Base-by-base conservation (phyloP, 2,329 filamentous ascomycete species). In the Xylariaceae sp. region DNA sequence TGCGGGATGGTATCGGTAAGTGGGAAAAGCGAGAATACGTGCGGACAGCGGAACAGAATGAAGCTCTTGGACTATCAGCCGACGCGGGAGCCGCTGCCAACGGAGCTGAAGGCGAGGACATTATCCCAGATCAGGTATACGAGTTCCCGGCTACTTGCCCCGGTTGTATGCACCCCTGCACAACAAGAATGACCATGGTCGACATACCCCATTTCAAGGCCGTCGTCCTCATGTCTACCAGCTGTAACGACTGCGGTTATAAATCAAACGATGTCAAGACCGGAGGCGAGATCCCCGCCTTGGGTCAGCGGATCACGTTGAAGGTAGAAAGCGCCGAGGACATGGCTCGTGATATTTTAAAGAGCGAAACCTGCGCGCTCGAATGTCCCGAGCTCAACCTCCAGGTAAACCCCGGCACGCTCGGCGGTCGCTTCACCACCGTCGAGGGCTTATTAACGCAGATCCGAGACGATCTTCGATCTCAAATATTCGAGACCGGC, bases 191-290 rank as follows among this genome's bases (percentile, higher is more conserved):
- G 90, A 96, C 96, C 77, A 95, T 96, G 86, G 90, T 97, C 54
- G 90, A 95, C 66, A 96, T 99, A 59, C 94, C 94, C 0, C 88
- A 96, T 74, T 99, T 99, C 77, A 95, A 96, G 74, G 89, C 97
- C 68, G 94, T 99, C 2, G 86, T 96, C 41, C 80, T 99, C 65
- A 97, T 96, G 89, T 91, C 86, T 64, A 97, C 92, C 2, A 86
- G 90, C 31, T 99, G 94, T 73, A 86, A 92, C 31, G 80, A 87
- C 71, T 99, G 94, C 70, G 92, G 92, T 55, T 95, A 97, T 76
- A 87, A 90, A 59, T 94, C 88, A 64, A 97, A 95, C 72, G 94
- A 99, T 71, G 90, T 99, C 69, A 97, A 97, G 80, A 97, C 94
- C 1, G 94, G 94, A 61, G 94, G 94, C 52, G 91, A 87, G 66